Evolutionary conservation across 2,329 filamentous ascomycete species (phyloP), one percentile per base, ranked within the genome.

Genomic region (Epichloe brachyelytri): DNA sequence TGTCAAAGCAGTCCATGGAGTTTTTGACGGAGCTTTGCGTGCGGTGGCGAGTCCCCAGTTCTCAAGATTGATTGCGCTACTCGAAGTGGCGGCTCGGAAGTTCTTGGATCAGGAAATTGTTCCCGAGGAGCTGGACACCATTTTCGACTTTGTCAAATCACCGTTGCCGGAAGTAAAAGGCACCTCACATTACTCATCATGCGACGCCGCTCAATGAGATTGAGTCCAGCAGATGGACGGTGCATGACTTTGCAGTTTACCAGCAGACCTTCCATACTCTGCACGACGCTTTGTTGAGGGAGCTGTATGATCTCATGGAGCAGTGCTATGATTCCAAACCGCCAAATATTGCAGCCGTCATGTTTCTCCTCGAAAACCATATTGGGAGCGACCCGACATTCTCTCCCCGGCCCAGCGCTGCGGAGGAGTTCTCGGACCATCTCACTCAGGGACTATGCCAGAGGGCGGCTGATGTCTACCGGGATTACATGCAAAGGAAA

Each of bases 31-130:
- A 97, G 65, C 76, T 96, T 52, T 87, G 85, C 53, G 72, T 88
- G 55, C 82, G 90, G 60, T 98, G 93, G 93, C 83, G 93, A 47
- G 77, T 98, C 89, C 91, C 2, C 82, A 85, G 56, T 88, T 83
- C 61, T 88, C 88, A 3, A 80, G 89, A 43, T 75, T 88, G 48
- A 81, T 95, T 5, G 69, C 91, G 5, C 83, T 95, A 59, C 70
- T 97, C 37, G 93, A 97, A 68, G 86, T 94, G 51, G 78, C 88
- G 6, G 78, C 84, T 20, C 85, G 89, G 60, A 93, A 93, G 65
- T 97, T 89, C 62, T 71, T 88, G 44, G 85, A 95, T 57, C 82
- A 87, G 57, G 86, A 95, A 60, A 81, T 95, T 52, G 78, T 79
- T 14, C 78, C 93, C 12, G 83, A 91, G 58, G 89, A 87, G 47